A percentile compares a stretch with the other conserved stretches of the same genome.
Conservation (phyloP, 2,329 filamentous ascomycete genomes). For the Chalara sp. region DNA sequence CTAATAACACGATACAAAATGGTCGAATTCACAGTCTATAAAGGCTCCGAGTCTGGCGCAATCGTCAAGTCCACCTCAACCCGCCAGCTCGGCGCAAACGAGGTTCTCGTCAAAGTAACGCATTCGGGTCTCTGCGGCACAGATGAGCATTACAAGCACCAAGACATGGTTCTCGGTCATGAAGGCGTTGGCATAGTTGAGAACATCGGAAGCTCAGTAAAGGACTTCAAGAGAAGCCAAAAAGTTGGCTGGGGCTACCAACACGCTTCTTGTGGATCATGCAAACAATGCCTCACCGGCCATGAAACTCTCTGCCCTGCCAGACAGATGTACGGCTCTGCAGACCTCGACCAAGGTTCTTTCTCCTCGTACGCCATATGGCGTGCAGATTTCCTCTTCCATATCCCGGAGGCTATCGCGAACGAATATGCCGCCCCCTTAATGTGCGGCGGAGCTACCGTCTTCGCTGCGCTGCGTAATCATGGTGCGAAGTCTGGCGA, state of each 20-base stretch:
- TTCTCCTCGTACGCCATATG: constrained; percentile 33
- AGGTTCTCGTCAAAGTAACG: constrained; percentile 54
- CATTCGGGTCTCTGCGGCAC: constrained; percentile 62
- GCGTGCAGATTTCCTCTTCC: constrained; percentile 30
- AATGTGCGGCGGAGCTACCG: constrained; percentile 39
- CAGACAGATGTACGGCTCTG: constrained; percentile 34
- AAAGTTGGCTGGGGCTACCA: constrained; percentile 39
- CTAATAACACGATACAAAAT: background rate
- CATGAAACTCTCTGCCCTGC: constrained; percentile 33
- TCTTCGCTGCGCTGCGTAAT: constrained; percentile 23
- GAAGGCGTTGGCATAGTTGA: constrained; percentile 39
- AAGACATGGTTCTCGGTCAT: constrained; percentile 36
- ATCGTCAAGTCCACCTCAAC: constrained; percentile 42
- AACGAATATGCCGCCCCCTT: constrained; percentile 33
- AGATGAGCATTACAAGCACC: constrained; percentile 30
- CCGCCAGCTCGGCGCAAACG: constrained; percentile 36
- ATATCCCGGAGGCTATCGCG: constrained; percentile 29
- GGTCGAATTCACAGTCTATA: constrained; percentile 47
- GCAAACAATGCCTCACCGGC: constrained; percentile 35
- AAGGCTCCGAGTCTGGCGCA: constrained; percentile 47
- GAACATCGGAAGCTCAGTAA: constrained; percentile 31
- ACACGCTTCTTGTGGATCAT: constrained; percentile 33
- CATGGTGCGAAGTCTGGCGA: constrained; percentile 28
- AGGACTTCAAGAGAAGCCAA: constrained; percentile 32
- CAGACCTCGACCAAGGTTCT: constrained; percentile 39